A percentile compares a stretch with the other conserved stretches of the same genome.
phyloP scores from a whole-genome alignment of 768 basidiomycete species.

The Mycena rosella region DNA sequence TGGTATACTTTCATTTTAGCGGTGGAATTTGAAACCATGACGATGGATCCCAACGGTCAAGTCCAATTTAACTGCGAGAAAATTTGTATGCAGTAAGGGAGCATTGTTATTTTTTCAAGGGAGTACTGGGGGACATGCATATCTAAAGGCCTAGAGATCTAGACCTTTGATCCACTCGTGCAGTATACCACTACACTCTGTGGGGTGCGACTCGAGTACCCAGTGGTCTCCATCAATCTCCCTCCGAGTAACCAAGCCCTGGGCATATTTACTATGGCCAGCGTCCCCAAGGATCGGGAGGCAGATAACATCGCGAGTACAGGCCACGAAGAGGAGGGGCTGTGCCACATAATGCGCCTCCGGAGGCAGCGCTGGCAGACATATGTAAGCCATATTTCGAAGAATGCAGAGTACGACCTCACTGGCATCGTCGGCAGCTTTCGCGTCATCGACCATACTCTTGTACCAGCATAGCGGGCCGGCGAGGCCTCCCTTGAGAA shows the following conservation, averaged over 20 bases:
- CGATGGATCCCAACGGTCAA: no score
- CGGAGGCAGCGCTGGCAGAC: background rate
- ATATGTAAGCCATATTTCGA: background rate
- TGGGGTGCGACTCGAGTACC: slow-evolving; percentile 22
- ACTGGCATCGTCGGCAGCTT: slow-evolving; percentile 51
- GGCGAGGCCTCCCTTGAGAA: slow-evolving; percentile 46
- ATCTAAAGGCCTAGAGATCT: no score
- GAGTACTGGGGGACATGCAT: no score
- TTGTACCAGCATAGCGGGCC: slow-evolving; percentile 55
- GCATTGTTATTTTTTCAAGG: no score
- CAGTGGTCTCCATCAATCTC: slow-evolving; percentile 20
- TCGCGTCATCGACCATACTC: slow-evolving; percentile 41
- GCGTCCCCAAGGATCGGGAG: slow-evolving; percentile 1
- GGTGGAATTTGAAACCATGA: no score
- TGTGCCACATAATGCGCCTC: background rate
- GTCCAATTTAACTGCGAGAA: no score
- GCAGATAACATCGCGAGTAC: background rate
- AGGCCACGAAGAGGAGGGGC: slow-evolving; percentile 15
- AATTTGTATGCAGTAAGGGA: no score
- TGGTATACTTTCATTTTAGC: background rate
- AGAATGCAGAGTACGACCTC: slow-evolving; percentile 7
- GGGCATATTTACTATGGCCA: background rate
- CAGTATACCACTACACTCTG: slow-evolving; percentile 5
- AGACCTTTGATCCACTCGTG: slow-evolving; percentile 13
- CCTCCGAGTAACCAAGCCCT: slow-evolving; percentile 10